phyloP scores from a whole-genome alignment of 2,329 filamentous ascomycete species.

The Hymenoscyphus repandus region DNA sequence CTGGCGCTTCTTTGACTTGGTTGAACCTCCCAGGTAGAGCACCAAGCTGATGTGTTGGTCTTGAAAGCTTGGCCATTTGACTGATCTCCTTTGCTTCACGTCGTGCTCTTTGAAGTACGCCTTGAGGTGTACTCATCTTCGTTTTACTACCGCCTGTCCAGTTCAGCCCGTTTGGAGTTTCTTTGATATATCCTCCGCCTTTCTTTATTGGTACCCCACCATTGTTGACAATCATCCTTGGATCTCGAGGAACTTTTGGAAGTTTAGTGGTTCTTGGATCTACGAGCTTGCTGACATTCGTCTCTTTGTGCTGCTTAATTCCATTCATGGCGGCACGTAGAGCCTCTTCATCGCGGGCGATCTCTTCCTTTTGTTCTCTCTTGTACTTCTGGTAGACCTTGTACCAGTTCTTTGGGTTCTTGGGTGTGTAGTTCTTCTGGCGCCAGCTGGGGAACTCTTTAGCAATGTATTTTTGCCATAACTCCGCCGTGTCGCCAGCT shows the following conservation, averaged over 20 bases:
- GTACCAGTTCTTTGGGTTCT: constrained; percentile 67
- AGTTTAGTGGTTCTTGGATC: constrained; percentile 39
- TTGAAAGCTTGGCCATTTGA: constrained; percentile 42
- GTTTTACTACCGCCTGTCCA: constrained; percentile 47
- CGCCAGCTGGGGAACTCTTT: constrained; percentile 65
- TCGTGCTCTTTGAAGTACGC: constrained; percentile 50
- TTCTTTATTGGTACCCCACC: constrained; percentile 28
- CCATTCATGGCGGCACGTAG: constrained; percentile 51
- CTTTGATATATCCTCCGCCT: constrained; percentile 27
- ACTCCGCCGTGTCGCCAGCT: constrained; percentile 59
- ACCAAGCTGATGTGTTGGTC: constrained; percentile 32
- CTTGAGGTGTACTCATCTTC: constrained; percentile 46
- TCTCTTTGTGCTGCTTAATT: constrained; percentile 52
- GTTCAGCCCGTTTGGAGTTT: constrained; percentile 33
- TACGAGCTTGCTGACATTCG: constrained; percentile 53
- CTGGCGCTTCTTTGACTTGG: constrained; percentile 44
- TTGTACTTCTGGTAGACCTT: constrained; percentile 70
- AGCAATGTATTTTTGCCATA: constrained; percentile 77
- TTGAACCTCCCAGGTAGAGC: constrained; percentile 23
- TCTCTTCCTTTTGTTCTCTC: constrained; percentile 49
- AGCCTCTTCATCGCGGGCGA: constrained; percentile 51
- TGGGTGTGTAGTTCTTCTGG: constrained; percentile 57
- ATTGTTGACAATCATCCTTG: constrained; percentile 32
- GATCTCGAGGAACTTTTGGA: constrained; percentile 38
- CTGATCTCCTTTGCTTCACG: constrained; percentile 52